Evolutionary conservation across 1,139 yeast species (phyloP).

Genomic region (Nakaseomyces bracarensis): DNA sequence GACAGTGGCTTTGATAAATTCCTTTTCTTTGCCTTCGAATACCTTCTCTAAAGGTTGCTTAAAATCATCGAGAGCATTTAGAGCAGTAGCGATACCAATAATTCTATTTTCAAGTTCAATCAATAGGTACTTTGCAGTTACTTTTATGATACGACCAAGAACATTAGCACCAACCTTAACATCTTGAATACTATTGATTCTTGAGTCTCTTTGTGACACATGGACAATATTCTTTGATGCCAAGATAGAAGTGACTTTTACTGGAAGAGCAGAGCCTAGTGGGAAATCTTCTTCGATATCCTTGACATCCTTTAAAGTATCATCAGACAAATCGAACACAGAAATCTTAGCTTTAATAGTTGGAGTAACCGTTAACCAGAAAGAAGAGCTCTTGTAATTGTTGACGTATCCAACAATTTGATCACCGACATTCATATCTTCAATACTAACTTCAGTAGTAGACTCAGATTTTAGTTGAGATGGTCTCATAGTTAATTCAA

Average conservation of each 20-base stretch:
- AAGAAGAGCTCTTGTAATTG: slow-evolving; percentile 48
- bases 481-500: slow-evolving; percentile 58
- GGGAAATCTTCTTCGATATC: slow-evolving; percentile 53
- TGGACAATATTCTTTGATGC: slow-evolving; percentile 43
- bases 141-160: slow-evolving; percentile 60
- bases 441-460: slow-evolving; percentile 35
- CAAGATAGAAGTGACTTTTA: slow-evolving; percentile 49
- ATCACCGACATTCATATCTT: slow-evolving; percentile 50
- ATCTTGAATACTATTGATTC: slow-evolving; percentile 41
- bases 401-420: slow-evolving; percentile 58
- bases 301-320: slow-evolving; percentile 35
- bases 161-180: slow-evolving; percentile 49
- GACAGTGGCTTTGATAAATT: slow-evolving; percentile 55
- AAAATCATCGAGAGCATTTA: slow-evolving; percentile 75
- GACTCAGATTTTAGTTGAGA: slow-evolving; percentile 38
- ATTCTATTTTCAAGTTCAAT: slow-evolving; percentile 58
- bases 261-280: slow-evolving; percentile 60
- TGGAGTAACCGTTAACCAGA: slow-evolving; percentile 69
- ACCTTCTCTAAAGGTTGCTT: slow-evolving; percentile 45
- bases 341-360: slow-evolving; percentile 60
- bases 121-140: slow-evolving; percentile 53
- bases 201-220: slow-evolving; percentile 44
- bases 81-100: slow-evolving; percentile 58
- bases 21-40: slow-evolving; percentile 41
- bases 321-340: slow-evolving; percentile 54